phyloP scores from a whole-genome alignment of 2,329 filamentous ascomycete species.

The Aspergillus pseudoglaucus region DNA sequence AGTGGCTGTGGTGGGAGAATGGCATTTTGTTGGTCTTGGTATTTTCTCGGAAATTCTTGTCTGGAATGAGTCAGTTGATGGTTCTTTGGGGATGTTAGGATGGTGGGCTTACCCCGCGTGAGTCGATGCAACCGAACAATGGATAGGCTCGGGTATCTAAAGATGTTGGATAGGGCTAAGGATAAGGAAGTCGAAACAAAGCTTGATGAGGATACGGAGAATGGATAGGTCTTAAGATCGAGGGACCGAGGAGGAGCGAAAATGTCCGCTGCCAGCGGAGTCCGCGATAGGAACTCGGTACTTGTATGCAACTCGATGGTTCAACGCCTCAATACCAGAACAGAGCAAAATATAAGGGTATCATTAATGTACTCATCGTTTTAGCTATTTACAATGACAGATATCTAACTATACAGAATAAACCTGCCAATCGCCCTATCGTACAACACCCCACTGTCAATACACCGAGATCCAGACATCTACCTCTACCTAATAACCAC shows the following conservation, averaged over 20 bases:
- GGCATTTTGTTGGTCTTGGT: slow-evolving; percentile 56
- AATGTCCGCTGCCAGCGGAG: no score
- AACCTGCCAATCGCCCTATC: no score
- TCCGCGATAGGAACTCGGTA: no score
- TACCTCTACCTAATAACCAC: neutral
- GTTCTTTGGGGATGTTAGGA: neutral
- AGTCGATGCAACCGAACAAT: neutral
- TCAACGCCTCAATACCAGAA: no score
- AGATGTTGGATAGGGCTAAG: neutral
- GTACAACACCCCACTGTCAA: neutral
- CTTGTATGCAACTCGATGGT: no score
- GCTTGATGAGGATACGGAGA: no score
- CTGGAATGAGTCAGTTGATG: neutral
- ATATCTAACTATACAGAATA: no score
- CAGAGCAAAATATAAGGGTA: no score
- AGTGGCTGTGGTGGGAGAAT: slow-evolving; percentile 96
- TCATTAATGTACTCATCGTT: no score
- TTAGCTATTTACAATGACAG: no score
- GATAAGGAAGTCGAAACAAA: neutral
- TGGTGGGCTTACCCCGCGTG: neutral
- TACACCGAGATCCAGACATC: neutral
- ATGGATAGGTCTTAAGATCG: no score
- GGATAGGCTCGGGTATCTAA: neutral
- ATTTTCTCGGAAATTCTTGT: neutral
- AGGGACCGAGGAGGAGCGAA: no score